Evolutionary conservation across 2,329 filamentous ascomycete species (phyloP).

Genomic region (Fusarium nodosum): DNA sequence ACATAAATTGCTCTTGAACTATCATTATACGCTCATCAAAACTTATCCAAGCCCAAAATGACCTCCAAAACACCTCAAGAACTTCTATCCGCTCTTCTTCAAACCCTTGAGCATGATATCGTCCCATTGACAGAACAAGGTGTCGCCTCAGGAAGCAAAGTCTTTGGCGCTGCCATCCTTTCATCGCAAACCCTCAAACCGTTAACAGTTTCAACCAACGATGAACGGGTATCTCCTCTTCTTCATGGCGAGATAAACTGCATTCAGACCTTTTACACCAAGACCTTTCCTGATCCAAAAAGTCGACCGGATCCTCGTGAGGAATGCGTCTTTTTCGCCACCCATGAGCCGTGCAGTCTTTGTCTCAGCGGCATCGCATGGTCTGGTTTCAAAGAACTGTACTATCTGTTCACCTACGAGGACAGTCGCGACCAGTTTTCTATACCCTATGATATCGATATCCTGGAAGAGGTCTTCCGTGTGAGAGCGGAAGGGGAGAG

Average conservation of each 20-base stretch:
- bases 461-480: constrained; percentile 67
- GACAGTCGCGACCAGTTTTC: constrained; percentile 68
- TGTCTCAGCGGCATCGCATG: constrained; percentile 70
- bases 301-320: constrained; percentile 56
- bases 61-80: constrained; percentile 21
- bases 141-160: constrained; percentile 66
- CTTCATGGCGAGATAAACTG: constrained; percentile 73
- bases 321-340: constrained; percentile 70
- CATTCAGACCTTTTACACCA: constrained; percentile 69
- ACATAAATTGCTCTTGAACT: background rate
- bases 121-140: constrained; percentile 65
- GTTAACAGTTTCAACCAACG: constrained; percentile 67
- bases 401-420: constrained; percentile 71
- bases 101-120: constrained; percentile 61
- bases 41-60: constrained; percentile 1
- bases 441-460: constrained; percentile 71
- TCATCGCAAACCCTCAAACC: constrained; percentile 57
- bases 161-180: constrained; percentile 70
- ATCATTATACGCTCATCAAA: rapidly evolving
- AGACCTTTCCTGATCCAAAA: constrained; percentile 52
- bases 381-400: constrained; percentile 69
- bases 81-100: constrained; percentile 58
- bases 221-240: constrained; percentile 67
- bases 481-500: constrained; percentile 59
- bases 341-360: constrained; percentile 70